Base-by-base conservation (phyloP, 164 flowering plant genomes). In the Chimonanthus praecox region DNA sequence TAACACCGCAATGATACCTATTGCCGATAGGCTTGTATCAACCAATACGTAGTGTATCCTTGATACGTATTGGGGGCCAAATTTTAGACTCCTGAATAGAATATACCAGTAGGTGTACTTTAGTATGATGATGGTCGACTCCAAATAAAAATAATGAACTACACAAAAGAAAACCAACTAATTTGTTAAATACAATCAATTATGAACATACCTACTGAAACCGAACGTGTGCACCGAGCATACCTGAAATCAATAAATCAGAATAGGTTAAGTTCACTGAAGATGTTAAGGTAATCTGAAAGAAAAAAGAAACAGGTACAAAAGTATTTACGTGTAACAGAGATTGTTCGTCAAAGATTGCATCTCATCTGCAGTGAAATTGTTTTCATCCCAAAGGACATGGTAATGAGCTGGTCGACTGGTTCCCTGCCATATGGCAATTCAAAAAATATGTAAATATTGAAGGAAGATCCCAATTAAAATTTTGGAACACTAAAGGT, bases 221-320 rank as follows among this genome's bases (percentile, higher is more conserved):
- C 97, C 2, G 97, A 85, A 2, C 97, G 83, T 0, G 97, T 92
- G 79, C 99, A 94, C 77, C 97, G 84, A 2, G 92, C 97, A 84
- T 90, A 94, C 49, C 99, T 91, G 86, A 70, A 82, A 33, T 72
- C 5, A 65, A 71, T 7, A 11, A 7, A 60, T 2, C 47, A 74
- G 33, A 33, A 6, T 5, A 47, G 4, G 8, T 48, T 49, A 69
- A 58, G 60, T 4, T 60, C 21, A 68, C 13, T 6, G 63, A 49
- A 47, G n/a, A 16, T 8, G 16, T n/a, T 65, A 43, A 65, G 13
- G 21, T 7, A 10, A 45, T 10, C 5, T 49, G 16, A 61, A 47
- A 46, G 33, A 18, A 4, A 20, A 10, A 11, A 46, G 18, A 45
- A 60, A 11, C 3, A 4, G 33, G 21, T 11, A 46, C 4, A 7